Percentiles rank a stretch among this genome's conserved stretches.
These are phyloP conservation scores for Pulveroboletus sp. DNA, from an alignment of 768 basidiomycete genomes.

Conservation along the genomic window DNA sequence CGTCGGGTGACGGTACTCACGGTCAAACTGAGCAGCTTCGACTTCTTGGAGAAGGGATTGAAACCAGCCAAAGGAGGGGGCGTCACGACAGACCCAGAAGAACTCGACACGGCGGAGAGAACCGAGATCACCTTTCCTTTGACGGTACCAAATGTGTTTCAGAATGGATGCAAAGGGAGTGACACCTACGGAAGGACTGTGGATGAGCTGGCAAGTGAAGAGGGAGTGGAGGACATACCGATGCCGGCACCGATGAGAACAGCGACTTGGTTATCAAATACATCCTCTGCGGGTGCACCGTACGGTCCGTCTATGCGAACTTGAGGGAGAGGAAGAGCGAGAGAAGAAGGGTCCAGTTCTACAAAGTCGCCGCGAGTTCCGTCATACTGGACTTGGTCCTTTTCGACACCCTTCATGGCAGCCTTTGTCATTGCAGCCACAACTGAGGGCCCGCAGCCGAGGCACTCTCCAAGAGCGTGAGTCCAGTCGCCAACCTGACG, in stretches of 20 bases:
- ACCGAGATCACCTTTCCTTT: constrained; percentile 71
- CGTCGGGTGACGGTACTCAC: constrained; percentile 43
- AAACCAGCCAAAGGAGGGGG: constrained; percentile 99
- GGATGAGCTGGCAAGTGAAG: not conserved
- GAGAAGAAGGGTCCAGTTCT: constrained; percentile 57
- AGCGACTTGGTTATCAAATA: constrained; percentile 81
- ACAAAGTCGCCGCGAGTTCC: constrained; percentile 73
- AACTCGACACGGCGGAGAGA: constrained; percentile 87
- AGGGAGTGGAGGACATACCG: constrained; percentile 43
- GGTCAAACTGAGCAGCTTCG: constrained; percentile 84
- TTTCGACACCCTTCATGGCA: constrained; percentile 74
- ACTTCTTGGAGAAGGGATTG: constrained; percentile 84
- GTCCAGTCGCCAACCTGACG: constrained; percentile 93
- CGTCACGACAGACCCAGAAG: constrained; percentile 90
- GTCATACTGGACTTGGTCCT: constrained; percentile 42
- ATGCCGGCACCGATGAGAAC: constrained; percentile 94
- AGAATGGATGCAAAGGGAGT: constrained; percentile 94
- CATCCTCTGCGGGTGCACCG: constrained; percentile 90
- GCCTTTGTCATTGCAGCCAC: constrained; percentile 75
- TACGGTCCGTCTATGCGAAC: constrained; percentile 89
- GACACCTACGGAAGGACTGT: constrained; percentile 49
- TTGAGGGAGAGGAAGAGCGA: constrained; percentile 54
- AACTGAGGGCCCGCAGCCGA: constrained; percentile 75
- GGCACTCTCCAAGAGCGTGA: constrained; percentile 74
- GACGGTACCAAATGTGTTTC: constrained; percentile 94